These are phyloP conservation scores for Daldinia decipiens DNA, from an alignment of 495 filamentous ascomycete genomes.

Conservation along the genomic window DNA sequence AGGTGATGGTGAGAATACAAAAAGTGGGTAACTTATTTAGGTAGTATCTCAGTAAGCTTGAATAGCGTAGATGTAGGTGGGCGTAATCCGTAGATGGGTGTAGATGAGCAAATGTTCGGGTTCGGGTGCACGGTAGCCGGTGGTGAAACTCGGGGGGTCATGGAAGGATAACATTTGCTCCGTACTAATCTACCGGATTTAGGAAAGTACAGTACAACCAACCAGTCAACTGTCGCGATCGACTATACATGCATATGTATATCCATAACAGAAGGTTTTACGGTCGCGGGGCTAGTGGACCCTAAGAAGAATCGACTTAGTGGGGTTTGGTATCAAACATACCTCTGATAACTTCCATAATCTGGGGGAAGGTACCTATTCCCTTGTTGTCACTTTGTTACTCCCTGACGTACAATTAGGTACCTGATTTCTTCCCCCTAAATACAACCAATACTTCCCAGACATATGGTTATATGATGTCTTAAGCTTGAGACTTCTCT, in stretches of 20 bases:
- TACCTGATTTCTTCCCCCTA: not conserved
- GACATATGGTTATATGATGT: not conserved
- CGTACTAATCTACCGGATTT: conserved; percentile 17
- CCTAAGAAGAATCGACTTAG: conserved; percentile 1
- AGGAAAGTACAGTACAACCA: conserved; percentile 1
- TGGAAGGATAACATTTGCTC: conserved; percentile 1
- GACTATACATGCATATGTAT: conserved; percentile 4
- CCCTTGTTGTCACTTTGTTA: not conserved
- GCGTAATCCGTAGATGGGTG: not conserved
- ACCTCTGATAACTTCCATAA: conserved; percentile 7
- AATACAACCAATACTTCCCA: not conserved
- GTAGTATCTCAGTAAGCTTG: conserved; percentile 7
- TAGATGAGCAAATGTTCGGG: conserved; percentile 21
- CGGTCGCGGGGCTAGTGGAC: conserved; percentile 29
- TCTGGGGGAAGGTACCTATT: conserved; percentile 9
- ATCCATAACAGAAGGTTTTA: conserved; percentile 4
- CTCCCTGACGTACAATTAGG: not conserved
- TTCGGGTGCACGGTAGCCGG: conserved; percentile 23
- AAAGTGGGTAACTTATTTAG: conserved; percentile 5
- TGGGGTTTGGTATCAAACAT: conserved; percentile 7
- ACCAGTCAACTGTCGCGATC: conserved; percentile 22
- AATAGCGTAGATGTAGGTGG: conserved; percentile 1
- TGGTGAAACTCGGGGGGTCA: conserved; percentile 23
- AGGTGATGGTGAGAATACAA: conserved; percentile 10
- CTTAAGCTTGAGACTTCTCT: not conserved